A percentile compares a stretch with the other conserved stretches of the same genome.
phyloP scores from a whole-genome alignment of 306 rosid genomes.

The Carpinus fangiana region DNA sequence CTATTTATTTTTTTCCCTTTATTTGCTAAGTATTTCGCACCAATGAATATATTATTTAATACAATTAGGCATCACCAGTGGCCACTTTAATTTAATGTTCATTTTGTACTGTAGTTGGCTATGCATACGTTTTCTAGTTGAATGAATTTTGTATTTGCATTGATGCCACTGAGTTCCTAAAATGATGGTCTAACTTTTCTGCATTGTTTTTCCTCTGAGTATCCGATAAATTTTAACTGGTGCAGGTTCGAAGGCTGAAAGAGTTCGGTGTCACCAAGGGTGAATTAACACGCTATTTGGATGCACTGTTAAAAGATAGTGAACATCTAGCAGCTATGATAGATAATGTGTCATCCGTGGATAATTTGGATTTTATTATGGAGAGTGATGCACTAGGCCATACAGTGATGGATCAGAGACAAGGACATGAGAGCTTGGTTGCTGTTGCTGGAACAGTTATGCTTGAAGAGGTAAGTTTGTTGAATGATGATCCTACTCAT shows the following conservation, averaged over 20 bases:
- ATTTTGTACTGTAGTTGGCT: neutral
- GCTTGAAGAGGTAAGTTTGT: constrained; percentile 79
- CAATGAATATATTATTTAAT: neutral
- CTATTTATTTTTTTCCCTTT: constrained; percentile 13
- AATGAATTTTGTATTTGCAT: neutral
- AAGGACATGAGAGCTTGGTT: constrained; percentile 93
- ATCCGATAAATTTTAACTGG: constrained; percentile 24
- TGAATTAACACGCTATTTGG: constrained; percentile 95
- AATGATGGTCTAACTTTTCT: constrained; percentile 14
- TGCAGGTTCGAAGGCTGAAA: constrained; percentile 94
- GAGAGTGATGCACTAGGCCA: constrained; percentile 97
- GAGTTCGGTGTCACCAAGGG: constrained; percentile 98
- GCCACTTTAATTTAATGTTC: constrained; percentile 1
- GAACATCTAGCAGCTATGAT: constrained; percentile 99
- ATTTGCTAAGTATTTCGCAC: constrained; percentile 11
- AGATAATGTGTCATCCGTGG: constrained; percentile 97
- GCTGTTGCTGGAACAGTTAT: constrained; percentile 90
- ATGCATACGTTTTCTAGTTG: constrained; percentile 1
- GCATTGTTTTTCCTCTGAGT: constrained; percentile 16
- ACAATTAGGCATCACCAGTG: neutral
- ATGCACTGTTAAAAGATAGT: constrained; percentile 92
- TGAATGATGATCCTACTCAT: neutral
- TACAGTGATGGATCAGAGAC: constrained; percentile 95
- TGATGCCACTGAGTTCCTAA: constrained; percentile 5
- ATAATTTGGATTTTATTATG: constrained; percentile 98